Conservation (phyloP, 345 rosid genomes). For the Garcia nutans region DNA sequence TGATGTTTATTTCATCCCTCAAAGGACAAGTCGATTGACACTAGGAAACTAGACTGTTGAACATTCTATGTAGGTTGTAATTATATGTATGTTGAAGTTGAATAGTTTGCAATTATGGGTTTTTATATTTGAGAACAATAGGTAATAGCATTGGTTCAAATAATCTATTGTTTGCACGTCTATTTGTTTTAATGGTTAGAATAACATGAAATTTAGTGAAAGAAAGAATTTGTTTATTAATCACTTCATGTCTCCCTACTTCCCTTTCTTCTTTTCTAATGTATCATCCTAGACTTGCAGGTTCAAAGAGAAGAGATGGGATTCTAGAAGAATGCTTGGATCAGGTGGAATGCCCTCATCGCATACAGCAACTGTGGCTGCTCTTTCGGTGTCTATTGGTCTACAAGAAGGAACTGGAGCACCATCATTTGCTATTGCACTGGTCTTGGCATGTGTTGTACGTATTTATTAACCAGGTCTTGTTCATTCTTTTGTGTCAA, state of each 20-base stretch:
- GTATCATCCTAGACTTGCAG: constrained; percentile 31
- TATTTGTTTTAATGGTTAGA: background rate
- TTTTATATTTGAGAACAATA: background rate
- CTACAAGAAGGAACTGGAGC: constrained; percentile 52
- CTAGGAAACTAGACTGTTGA: background rate
- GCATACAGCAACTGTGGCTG: constrained; percentile 60
- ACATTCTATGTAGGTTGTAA: background rate
- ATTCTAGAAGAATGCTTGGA: constrained; percentile 50
- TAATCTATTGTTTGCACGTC: background rate
- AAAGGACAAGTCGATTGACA: background rate
- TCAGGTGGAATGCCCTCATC: constrained; percentile 82
- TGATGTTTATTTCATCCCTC: background rate
- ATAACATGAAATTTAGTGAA: background rate
- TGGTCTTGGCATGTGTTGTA: constrained; percentile 67
- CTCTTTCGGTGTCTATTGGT: constrained; percentile 54
- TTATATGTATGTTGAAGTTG: background rate
- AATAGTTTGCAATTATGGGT: background rate
- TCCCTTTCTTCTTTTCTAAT: background rate
- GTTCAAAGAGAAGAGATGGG: constrained; percentile 71
- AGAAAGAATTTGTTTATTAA: background rate
- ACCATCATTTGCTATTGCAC: constrained; percentile 50
- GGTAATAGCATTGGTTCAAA: background rate
- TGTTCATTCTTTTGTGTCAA: constrained; percentile 28
- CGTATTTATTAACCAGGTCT: constrained; percentile 42
- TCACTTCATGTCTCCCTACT: background rate